Conservation (phyloP, 1,284 basidiomycete genomes). For the Filobasidium uniguttulatum region DNA sequence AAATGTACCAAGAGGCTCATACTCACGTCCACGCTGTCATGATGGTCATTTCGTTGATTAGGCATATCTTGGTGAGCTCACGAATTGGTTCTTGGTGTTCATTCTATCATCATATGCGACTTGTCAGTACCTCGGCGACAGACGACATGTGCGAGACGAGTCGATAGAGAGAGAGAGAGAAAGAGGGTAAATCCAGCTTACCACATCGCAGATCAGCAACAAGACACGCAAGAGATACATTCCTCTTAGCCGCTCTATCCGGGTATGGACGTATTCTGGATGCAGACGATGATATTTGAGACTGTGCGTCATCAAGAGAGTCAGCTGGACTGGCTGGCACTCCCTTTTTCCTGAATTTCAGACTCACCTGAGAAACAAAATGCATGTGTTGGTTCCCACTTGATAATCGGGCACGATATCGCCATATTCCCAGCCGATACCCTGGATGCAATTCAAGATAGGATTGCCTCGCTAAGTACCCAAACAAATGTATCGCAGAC, state of each 20-base stretch:
- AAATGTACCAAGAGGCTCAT: neutral
- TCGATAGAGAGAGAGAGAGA: no score
- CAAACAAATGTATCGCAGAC: neutral
- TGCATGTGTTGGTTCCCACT: conserved; percentile 88
- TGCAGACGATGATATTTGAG: conserved; percentile 90
- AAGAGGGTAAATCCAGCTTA: conserved; percentile 41
- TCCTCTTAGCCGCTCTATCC: conserved; percentile 71
- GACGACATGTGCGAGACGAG: no score
- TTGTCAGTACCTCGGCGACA: no score
- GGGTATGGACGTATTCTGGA: conserved; percentile 87
- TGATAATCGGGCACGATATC: conserved; percentile 90
- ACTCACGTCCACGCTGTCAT: conserved; percentile 82
- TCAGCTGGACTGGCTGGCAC: neutral
- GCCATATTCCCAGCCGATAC: conserved; percentile 85
- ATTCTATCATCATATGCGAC: conserved; percentile 41
- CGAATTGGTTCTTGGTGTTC: conserved; percentile 82
- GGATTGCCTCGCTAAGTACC: conserved; percentile 64
- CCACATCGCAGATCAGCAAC: conserved; percentile 85
- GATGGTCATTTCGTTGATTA: conserved; percentile 85
- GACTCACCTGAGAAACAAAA: conserved; percentile 69
- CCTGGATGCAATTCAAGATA: conserved; percentile 65
- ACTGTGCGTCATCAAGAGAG: conserved; percentile 39
- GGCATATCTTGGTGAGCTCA: conserved; percentile 81
- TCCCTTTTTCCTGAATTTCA: neutral
- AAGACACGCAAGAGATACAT: conserved; percentile 74